Conservation (phyloP, 2,329 filamentous ascomycete genomes). For the Aphanoascus verrucosus region DNA sequence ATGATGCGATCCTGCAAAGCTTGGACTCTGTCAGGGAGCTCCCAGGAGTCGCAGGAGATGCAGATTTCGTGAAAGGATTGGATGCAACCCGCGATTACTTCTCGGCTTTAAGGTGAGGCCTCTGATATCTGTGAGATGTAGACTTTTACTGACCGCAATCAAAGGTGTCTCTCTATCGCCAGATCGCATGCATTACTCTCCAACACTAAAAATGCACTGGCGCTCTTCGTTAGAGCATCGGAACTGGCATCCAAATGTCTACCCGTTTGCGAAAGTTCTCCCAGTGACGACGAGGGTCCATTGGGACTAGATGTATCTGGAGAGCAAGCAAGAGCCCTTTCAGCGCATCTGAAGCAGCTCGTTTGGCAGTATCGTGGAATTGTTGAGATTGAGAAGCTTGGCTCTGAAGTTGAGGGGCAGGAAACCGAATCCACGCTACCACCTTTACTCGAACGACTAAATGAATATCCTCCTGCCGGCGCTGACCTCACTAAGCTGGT, state of each 20-base stretch:
- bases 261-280: constrained; percentile 22
- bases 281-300: constrained; percentile 37
- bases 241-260: constrained; percentile 48
- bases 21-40: constrained; percentile 82
- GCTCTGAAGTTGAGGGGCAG: constrained; percentile 38
- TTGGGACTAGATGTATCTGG: constrained; percentile 58
- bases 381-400: constrained; percentile 64
- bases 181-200: constrained; percentile 69
- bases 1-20: constrained; percentile 83
- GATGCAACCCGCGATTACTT: constrained; percentile 74
- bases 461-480: constrained; percentile 60
- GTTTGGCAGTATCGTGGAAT: constrained; percentile 74
- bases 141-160: constrained; percentile 8
- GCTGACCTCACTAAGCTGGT: constrained; percentile 73
- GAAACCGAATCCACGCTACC: constrained; percentile 31
- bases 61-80: constrained; percentile 63
- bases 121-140: neutral
- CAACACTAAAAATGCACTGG: constrained; percentile 68
- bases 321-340: constrained; percentile 49
- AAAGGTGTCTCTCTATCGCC: constrained; percentile 68
- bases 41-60: constrained; percentile 78
- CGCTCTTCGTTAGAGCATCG: constrained; percentile 63
- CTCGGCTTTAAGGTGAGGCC: constrained; percentile 65
- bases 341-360: constrained; percentile 54
- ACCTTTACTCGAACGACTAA: constrained; percentile 63